phyloP scores from a whole-genome alignment of 305 asterid genomes.

The Fraxinus floribunda region DNA sequence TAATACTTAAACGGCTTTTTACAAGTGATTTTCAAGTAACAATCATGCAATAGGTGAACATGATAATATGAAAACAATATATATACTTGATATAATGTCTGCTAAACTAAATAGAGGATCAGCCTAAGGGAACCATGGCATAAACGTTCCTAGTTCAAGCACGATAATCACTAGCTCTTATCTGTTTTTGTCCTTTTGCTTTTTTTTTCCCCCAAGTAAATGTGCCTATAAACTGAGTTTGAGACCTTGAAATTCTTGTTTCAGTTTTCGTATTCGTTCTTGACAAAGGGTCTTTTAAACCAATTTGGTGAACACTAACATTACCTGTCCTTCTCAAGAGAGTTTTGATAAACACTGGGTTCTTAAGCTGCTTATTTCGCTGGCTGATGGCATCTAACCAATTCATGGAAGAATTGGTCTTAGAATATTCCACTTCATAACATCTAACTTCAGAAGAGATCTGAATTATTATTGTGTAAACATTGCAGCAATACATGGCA shows the following conservation, averaged over 20 bases:
- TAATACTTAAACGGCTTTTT: not conserved
- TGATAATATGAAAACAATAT: not conserved
- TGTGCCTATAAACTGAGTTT: not conserved
- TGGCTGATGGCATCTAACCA: not conserved
- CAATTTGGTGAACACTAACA: not conserved
- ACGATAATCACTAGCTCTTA: not conserved
- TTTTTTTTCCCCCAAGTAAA: not conserved
- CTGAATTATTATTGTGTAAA: not conserved
- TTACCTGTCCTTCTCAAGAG: not conserved
- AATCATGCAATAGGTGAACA: not conserved
- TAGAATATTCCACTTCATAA: not conserved
- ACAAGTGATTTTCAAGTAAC: not conserved
- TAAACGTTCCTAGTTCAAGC: not conserved
- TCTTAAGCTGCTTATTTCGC: not conserved
- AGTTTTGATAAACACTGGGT: not conserved
- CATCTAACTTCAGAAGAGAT: not conserved
- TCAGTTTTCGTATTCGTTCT: not conserved
- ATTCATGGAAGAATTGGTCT: not conserved
- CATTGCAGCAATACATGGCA: constrained; percentile 84
- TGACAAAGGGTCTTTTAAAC: not conserved
- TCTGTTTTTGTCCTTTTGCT: not conserved
- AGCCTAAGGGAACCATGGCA: not conserved
- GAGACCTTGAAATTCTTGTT: not conserved
- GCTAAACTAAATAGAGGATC: not conserved
- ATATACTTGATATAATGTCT: not conserved